Evolutionary conservation across 345 rosid genomes (phyloP), one percentile per base, ranked within the genome.

Genomic region (Boechera retrofracta): DNA sequence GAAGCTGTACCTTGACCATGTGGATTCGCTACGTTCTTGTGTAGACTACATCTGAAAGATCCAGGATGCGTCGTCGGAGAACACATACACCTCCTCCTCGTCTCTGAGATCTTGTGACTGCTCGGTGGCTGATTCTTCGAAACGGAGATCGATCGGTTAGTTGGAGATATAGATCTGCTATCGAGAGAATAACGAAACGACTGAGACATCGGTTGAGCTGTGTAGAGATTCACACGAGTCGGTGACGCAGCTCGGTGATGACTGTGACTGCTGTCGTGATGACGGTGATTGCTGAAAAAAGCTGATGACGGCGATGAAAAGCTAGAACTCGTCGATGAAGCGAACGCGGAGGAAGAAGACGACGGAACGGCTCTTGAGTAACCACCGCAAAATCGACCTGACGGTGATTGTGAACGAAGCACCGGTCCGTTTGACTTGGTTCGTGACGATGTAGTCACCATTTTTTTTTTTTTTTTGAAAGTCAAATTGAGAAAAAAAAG

Each of bases 21-120:
- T 7, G 41, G 75, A 45, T 61, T 82, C 64, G 77, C 78, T 0
- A 72, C 71, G 70, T 85, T 86, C 73, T 85, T 91, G 68, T 94
- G 98, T 12, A 89, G 51, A 38, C 89, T 83, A 38, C 98, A 94
- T 1, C 97, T 80, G 66, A 94, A 94, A 4, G 97, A 94, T 2
- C 97, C 96, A 0, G 90, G 94, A 64, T 94, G 98, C 39, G 89
- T 70, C 48, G 98, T 89, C 4, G 98, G 98, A 12, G 98, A 91
- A 77, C 98, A 94, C 98, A 90, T 83, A 57, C 98, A 94, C 1
- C 84, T 77, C 76, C 78, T 82, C 69, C 86, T 91, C 11, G 81
- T 77, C 39, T 75, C 65, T 1, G 89, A 77, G 59, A 82, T 77
- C 33, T 85, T 78, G 62, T 56, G 76, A 18, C 74, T 79, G 5